Evolutionary conservation across 208 protist genomes (phyloP), one percentile per base, ranked within the genome.

Genomic region (Lotmaria passim): DNA sequence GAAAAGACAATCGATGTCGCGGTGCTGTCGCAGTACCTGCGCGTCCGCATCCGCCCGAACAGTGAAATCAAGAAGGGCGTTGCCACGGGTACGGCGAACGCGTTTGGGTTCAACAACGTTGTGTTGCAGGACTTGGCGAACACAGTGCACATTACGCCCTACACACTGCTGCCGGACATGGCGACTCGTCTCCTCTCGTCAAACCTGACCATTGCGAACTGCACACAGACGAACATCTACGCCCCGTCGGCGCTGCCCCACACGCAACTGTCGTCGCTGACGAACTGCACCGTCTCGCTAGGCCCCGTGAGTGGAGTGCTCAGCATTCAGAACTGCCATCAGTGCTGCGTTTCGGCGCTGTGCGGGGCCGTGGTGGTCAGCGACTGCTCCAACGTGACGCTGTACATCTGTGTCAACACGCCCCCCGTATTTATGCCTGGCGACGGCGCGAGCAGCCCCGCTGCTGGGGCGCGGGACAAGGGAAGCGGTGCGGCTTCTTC

Each of bases 401-500:
- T 97, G 10, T 95, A 86, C 67, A 67, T 95, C 8, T 97, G 93
- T 66, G 90, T 85, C 41, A 97, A 97, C 74, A 95, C 88, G 3
- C 90, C 93, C 21, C 93, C 93, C 0, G 89, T 97, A 11, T 67
- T 97, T 17, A 73, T 79, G 48, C 64, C 56, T 48, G 78, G 41
- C 59, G 77, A 51, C 43, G 76, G 15, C 61, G 50, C 21, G 55
- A 65, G n/a, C n/a, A n/a, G 28, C 64, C 60, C 41, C 69, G 65
- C 63, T 56, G 77, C n/a, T 47, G 68, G 24, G 69, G 86, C 43
- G 53, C 69, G 19, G 47, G 67, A 43, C 23, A 81, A 50, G 71
- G 79, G 31, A 50, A 79, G 52, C 63, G 78, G 43, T 12, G 48
- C 44, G 4, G 19, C 48, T 6, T 28, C 48, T 14, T 65, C 56